Percentiles rank a stretch among this genome's conserved stretches.
These are phyloP conservation scores for Clohesyomyces aquaticus DNA, from an alignment of 495 filamentous ascomycete species.

Conservation along the genomic window DNA sequence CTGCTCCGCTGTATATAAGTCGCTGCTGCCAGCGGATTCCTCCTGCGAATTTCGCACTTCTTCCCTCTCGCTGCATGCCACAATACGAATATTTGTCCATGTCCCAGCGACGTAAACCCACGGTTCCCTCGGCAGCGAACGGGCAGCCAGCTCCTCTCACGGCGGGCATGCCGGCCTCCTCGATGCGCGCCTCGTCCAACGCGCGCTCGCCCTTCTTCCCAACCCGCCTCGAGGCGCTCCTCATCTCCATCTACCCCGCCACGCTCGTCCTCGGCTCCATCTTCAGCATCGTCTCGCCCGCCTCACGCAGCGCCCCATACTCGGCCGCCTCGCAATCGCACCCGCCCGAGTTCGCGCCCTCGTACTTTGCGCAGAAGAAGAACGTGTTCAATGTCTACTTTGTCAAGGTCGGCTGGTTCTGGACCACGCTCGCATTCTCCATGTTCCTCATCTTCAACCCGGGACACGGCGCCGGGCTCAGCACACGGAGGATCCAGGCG, in stretches of 20 bases:
- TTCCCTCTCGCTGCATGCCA: no score
- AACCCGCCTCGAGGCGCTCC: conserved; percentile 62
- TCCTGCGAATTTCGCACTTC: no score
- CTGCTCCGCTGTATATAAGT: no score
- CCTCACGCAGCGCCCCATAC: conserved; percentile 64
- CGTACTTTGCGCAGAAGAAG: conserved; percentile 89
- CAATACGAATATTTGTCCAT: no score
- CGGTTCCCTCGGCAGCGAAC: conserved; percentile 1
- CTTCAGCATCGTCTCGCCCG: conserved; percentile 76
- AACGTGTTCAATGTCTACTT: conserved; percentile 91
- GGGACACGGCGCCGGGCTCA: conserved; percentile 48
- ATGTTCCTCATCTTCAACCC: conserved; percentile 66
- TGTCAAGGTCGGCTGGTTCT: conserved; percentile 93
- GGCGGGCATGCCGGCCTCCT: conserved; percentile 21
- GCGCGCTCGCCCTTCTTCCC: conserved; percentile 58
- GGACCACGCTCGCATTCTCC: conserved; percentile 74
- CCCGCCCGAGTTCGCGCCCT: conserved; percentile 62
- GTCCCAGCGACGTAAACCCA: conserved; percentile 32
- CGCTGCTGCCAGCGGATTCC: no score
- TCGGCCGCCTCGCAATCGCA: conserved; percentile 60
- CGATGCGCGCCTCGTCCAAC: conserved; percentile 16
- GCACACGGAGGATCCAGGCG: conserved; percentile 55
- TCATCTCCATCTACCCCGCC: conserved; percentile 70
- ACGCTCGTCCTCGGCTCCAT: conserved; percentile 79
- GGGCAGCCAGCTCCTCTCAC: conserved; percentile 33